These are phyloP conservation scores for Dioscorea cayenensis DNA, from an alignment of 116 monocot genomes.

Conservation along the genomic window DNA sequence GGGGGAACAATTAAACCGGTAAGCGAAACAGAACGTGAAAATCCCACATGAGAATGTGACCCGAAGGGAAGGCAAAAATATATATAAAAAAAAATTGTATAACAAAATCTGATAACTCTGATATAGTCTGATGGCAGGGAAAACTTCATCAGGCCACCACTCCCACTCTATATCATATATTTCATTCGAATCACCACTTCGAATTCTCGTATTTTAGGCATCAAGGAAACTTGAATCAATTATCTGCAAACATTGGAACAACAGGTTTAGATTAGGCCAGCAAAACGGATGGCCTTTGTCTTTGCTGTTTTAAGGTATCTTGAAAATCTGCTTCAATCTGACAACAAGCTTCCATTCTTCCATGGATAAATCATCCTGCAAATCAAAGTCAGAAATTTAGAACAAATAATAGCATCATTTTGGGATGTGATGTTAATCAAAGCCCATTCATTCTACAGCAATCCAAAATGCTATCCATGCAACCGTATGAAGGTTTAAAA, in stretches of 20 bases:
- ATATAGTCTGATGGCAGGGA: too few relatives aligned
- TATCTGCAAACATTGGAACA: not conserved
- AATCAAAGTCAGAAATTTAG: not conserved
- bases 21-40: not conserved
- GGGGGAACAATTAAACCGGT: not conserved
- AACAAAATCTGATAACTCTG: not conserved
- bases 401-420: not conserved
- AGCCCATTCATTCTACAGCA: not conserved
- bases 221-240: not conserved
- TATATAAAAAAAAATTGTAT: not conserved
- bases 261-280: too few relatives aligned
- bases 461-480: not conserved
- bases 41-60: not conserved
- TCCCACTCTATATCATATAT: not conserved
- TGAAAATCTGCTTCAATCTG: conserved; percentile 65
- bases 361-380: conserved; percentile 71
- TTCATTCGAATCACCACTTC: not conserved
- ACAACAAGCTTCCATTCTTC: conserved; percentile 85
- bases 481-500: not conserved
- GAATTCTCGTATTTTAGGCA: not conserved
- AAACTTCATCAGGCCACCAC: too few relatives aligned
- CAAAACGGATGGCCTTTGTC: not conserved
- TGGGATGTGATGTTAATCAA: not conserved
- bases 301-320: conserved; percentile 38
- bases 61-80: not conserved